phyloP scores from a whole-genome alignment of 257 asterid genomes.

The Solanum corneliomulleri region DNA sequence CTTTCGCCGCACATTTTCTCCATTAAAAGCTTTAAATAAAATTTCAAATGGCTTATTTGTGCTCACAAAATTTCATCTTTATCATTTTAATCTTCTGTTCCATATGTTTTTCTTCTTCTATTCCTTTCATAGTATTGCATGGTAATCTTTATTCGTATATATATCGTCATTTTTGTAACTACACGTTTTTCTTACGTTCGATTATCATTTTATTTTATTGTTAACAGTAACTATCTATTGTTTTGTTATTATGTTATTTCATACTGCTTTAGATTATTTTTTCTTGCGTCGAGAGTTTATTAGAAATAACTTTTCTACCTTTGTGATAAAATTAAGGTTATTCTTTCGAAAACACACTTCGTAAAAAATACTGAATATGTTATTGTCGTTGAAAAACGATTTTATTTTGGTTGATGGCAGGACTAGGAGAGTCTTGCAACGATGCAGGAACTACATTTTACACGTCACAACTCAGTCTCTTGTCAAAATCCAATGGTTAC shows the following conservation, averaged over 20 bases:
- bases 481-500: slow-evolving; percentile 5
- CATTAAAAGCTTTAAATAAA: background rate
- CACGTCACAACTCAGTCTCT: background rate
- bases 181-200: background rate
- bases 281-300: accelerated
- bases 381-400: background rate
- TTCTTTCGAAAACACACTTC: accelerated
- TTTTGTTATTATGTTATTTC: background rate
- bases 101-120: background rate
- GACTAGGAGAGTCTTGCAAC: slow-evolving; percentile 7
- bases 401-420: background rate
- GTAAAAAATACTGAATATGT: background rate
- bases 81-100: background rate
- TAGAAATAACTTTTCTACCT: accelerated
- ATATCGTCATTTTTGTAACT: background rate
- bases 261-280: background rate
- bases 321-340: accelerated
- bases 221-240: background rate
- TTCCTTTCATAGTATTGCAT: slow-evolving; percentile 21
- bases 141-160: background rate
- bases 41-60: background rate
- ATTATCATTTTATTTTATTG: background rate
- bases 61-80: background rate
- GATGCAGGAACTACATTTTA: background rate
- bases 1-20: background rate